These are phyloP conservation scores for Tremellales sp. DNA, from an alignment of 1,284 basidiomycete species.

Conservation along the genomic window DNA sequence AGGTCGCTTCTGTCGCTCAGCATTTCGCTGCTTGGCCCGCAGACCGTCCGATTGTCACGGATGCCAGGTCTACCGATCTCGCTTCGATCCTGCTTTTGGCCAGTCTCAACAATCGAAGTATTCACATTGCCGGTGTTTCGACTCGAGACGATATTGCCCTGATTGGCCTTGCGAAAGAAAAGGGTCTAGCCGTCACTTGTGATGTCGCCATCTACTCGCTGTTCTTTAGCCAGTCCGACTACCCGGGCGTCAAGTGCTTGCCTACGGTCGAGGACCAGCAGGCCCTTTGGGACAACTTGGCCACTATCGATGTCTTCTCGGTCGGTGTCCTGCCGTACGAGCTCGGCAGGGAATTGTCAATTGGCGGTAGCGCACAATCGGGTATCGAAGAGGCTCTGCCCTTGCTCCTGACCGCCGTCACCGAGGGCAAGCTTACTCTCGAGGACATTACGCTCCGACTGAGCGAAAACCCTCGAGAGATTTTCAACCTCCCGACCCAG, in stretches of 20 bases:
- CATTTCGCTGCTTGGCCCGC: conserved; percentile 89
- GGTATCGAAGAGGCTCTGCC: conserved; percentile 87
- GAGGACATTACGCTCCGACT: conserved; percentile 76
- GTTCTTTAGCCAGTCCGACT: conserved; percentile 80
- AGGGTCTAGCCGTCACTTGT: conserved; percentile 90
- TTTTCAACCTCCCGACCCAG: conserved; percentile 87
- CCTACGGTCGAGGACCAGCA: conserved; percentile 76
- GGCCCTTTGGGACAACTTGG: conserved; percentile 81
- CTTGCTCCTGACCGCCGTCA: conserved; percentile 81
- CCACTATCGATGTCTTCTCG: conserved; percentile 86
- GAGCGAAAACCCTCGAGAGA: conserved; percentile 85
- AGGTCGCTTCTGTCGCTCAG: conserved; percentile 62
- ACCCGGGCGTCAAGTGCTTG: conserved; percentile 60
- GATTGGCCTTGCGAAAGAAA: conserved; percentile 91
- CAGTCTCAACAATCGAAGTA: conserved; percentile 80
- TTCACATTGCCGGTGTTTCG: conserved; percentile 93
- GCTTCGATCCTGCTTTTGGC: conserved; percentile 91
- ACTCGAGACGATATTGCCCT: conserved; percentile 82
- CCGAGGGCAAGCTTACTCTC: conserved; percentile 72
- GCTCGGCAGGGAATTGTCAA: conserved; percentile 64
- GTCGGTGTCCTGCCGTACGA: conserved; percentile 79
- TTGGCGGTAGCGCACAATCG: conserved; percentile 64
- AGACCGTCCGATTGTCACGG: conserved; percentile 89
- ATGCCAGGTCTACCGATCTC: conserved; percentile 86
- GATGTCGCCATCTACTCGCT: conserved; percentile 91